A percentile compares a stretch with the other conserved stretches of the same genome.
Conservation (phyloP, 2,329 filamentous ascomycete species). For the Dactylellina parvicollis region DNA sequence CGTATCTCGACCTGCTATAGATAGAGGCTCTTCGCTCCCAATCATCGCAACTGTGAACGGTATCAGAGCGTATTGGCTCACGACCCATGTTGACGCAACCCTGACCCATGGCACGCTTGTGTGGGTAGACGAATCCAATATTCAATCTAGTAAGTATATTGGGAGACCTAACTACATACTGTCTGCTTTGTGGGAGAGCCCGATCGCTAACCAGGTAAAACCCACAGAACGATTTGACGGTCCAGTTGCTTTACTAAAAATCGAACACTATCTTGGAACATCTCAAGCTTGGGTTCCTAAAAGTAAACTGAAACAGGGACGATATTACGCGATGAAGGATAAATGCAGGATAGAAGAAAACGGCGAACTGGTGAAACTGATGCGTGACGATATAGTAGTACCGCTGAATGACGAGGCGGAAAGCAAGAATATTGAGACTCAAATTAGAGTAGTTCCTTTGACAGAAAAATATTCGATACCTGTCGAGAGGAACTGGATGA, state of each 20-base stretch:
- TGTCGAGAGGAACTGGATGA: slow-evolving; percentile 39
- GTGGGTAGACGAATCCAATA: slow-evolving; percentile 42
- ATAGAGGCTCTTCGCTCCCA: slow-evolving; percentile 18
- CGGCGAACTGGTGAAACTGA: slow-evolving; percentile 29
- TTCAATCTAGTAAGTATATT: slow-evolving; percentile 26
- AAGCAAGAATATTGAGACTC: not conserved
- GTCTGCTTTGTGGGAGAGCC: not conserved
- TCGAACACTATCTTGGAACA: slow-evolving; percentile 16
- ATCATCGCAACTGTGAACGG: slow-evolving; percentile 14
- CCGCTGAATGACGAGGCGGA: slow-evolving; percentile 30
- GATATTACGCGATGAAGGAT: slow-evolving; percentile 46
- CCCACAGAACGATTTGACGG: slow-evolving; percentile 31
- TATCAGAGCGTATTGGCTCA: slow-evolving; percentile 37
- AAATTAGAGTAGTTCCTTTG: slow-evolving; percentile 37
- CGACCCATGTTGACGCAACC: slow-evolving; percentile 8
- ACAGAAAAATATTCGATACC: slow-evolving; percentile 23
- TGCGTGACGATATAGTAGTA: slow-evolving; percentile 34
- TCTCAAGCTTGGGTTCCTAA: slow-evolving; percentile 38
- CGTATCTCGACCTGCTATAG: not conserved
- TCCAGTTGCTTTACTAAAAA: slow-evolving; percentile 9
- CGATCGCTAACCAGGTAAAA: slow-evolving; percentile 1
- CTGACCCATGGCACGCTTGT: slow-evolving; percentile 40
- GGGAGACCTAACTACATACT: too few relatives aligned
- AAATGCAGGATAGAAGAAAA: slow-evolving; percentile 39
- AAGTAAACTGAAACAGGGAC: slow-evolving; percentile 39